These are phyloP conservation scores for Picea sitchensis DNA, from an alignment of 75 land plant genomes.

Conservation along the genomic window DNA sequence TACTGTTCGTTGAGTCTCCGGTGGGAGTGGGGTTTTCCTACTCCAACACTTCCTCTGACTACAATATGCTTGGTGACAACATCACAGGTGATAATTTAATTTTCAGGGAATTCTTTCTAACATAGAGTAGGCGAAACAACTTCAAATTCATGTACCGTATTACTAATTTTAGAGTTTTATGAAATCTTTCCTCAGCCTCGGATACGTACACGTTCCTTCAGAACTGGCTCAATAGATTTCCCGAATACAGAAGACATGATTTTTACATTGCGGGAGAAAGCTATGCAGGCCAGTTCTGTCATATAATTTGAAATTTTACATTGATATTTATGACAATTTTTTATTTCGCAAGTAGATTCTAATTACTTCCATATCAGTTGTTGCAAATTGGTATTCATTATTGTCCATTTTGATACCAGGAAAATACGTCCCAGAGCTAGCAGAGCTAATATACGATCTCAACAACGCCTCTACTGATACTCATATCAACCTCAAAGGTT, in stretches of 20 bases:
- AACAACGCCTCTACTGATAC: conserved; percentile 23
- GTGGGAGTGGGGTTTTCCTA: conserved; percentile 12
- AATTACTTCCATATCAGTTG: too few relatives aligned
- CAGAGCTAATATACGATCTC: conserved; percentile 54
- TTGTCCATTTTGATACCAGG: conserved; percentile 23
- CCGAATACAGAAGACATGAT: conserved; percentile 57
- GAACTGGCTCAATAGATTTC: conserved; percentile 68
- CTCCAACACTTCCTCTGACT: conserved; percentile 1
- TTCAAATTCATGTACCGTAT: too few relatives aligned
- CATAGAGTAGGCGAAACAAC: too few relatives aligned
- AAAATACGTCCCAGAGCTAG: conserved; percentile 68
- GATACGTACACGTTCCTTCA: conserved; percentile 62
- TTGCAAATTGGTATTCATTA: too few relatives aligned
- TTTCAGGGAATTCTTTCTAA: not conserved
- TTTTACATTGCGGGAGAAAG: conserved; percentile 91
- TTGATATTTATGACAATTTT: too few relatives aligned
- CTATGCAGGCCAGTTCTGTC: conserved; percentile 56
- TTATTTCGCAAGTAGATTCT: too few relatives aligned
- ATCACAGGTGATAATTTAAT: not conserved
- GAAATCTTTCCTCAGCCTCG: conserved; percentile 33
- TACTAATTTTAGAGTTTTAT: too few relatives aligned
- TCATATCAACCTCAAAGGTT: conserved; percentile 61
- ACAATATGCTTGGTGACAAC: conserved; percentile 1
- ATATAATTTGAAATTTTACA: too few relatives aligned
- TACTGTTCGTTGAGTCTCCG: conserved; percentile 7